Base-by-base conservation (phyloP, 2,329 filamentous ascomycete species). In the Tricladium varicosporioides region DNA sequence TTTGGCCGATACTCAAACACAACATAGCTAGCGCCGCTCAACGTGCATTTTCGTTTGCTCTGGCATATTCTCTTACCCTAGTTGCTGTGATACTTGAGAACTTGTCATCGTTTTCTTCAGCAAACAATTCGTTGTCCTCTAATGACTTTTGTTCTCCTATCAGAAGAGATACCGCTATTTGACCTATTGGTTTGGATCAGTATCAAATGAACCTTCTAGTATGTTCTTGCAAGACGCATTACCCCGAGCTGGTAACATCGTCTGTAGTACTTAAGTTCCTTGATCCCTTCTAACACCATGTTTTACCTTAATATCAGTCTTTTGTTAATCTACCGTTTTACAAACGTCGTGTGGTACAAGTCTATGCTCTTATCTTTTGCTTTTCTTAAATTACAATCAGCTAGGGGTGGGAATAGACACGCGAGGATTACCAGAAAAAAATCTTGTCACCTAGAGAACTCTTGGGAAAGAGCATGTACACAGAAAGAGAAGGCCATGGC, bases 121-220 rank as follows among this genome's bases (percentile, higher is more conserved):
- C 55, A 57, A 57, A 57, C 55, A 57, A 45, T 45, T 9, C 33
- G 27, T 27, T 18, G 16, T 33, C 48, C 40, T 18, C 18, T n/a
- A 22, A 15, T 15, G 15, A n/a, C 8, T 8, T 13, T 14, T 9
- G 11, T 16, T 16, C 32, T 53, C 49, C n/a, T 49, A 52, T 52
- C 32, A 53, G 44, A 10, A 42, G 31, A 27, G 10, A 19, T 15
- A 46, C 18, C 27, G 15, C 31, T 9, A 5, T 48, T 27, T n/a
- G 27, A 15, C 13, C 33, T 19, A 31, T 40, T 16, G 33, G 14
- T 19, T 27, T 48, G 27, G 14, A 19, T 32, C 33, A 42, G 18
- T 57, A 27, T 27, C 44, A 52, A 7, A 16, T 42, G 4, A 7
- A 16, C 19, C 15, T 48, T 45, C 7, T n/a, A n/a, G 48, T 57